phyloP scores from a whole-genome alignment of 495 filamentous ascomycete genomes.

The Elaphomyces granulatus region DNA sequence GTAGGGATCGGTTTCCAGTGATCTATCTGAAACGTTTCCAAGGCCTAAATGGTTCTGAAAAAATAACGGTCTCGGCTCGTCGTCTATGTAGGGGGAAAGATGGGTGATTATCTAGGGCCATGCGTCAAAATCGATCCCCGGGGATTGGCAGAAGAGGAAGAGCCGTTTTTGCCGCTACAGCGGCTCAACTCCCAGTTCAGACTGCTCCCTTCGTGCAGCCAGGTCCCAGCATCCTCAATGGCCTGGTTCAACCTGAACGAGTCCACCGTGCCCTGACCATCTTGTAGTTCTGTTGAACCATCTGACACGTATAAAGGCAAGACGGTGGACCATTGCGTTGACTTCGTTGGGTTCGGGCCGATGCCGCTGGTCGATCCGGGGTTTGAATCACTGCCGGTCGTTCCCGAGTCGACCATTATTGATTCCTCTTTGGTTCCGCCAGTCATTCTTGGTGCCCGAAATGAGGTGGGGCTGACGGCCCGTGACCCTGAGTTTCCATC shows the following conservation, averaged over 20 bases:
- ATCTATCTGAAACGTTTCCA: too few species aligned
- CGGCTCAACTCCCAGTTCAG: constrained; percentile 18
- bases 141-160: constrained; percentile 8
- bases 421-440: too few species aligned
- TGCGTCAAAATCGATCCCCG: not conserved
- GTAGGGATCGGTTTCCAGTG: too few species aligned
- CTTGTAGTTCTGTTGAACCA: constrained; percentile 24
- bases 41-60: too few species aligned
- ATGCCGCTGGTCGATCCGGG: constrained; percentile 3
- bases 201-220: constrained; percentile 31
- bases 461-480: too few species aligned
- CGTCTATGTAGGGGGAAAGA: constrained; percentile 8
- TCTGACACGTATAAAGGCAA: constrained; percentile 23
- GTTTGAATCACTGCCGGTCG: too few species aligned
- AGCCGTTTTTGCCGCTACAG: constrained; percentile 6
- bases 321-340: constrained; percentile 11
- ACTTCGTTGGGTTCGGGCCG: constrained; percentile 2
- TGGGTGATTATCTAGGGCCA: constrained; percentile 9
- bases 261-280: constrained; percentile 24
- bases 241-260: constrained; percentile 30
- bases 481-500: too few species aligned
- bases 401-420: too few species aligned
- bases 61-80: constrained; percentile 23
- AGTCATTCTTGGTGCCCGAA: too few species aligned
- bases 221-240: constrained; percentile 32